Evolutionary conservation across 768 basidiomycete genomes (phyloP).

Genomic region (Tulasnella sp.): DNA sequence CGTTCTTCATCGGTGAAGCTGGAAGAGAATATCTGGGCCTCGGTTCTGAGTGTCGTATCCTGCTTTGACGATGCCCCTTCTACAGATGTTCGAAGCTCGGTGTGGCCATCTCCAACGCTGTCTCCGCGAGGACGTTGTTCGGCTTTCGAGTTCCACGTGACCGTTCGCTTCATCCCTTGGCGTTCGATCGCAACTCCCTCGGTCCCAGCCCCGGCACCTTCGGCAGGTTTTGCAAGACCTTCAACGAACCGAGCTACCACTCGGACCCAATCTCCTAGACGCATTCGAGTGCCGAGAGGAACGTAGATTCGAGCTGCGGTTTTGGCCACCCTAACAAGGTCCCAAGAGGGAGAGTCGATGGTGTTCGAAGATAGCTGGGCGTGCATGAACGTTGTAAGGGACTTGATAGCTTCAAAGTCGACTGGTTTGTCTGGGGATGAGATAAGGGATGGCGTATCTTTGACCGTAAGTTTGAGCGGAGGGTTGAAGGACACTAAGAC

Average conservation of each 20-base stretch:
- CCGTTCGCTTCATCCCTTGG: constrained; percentile 34
- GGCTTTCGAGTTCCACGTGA: constrained; percentile 18
- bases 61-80: not conserved
- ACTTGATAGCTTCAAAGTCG: constrained; percentile 57
- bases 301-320: constrained; percentile 77
- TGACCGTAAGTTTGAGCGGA: constrained; percentile 34
- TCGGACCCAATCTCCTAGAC: constrained; percentile 77
- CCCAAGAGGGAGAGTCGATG: constrained; percentile 82
- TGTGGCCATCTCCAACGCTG: not conserved
- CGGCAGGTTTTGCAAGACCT: constrained; percentile 51
- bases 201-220: not conserved
- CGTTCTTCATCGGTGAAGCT: constrained; percentile 35
- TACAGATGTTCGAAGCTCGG: not conserved
- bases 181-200: constrained; percentile 37
- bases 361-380: constrained; percentile 71
- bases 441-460: constrained; percentile 30
- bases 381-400: constrained; percentile 59
- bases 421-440: constrained; percentile 36
- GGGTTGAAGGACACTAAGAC: constrained; percentile 56
- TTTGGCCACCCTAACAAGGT: constrained; percentile 67
- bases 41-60: not conserved
- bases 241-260: constrained; percentile 72
- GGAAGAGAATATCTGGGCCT: not conserved
- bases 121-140: constrained; percentile 30
- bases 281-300: constrained; percentile 83